Percentiles rank a stretch among this genome's conserved stretches.
These are phyloP conservation scores for Oidium heveae DNA, from an alignment of 2,329 filamentous ascomycete genomes.

Conservation along the genomic window DNA sequence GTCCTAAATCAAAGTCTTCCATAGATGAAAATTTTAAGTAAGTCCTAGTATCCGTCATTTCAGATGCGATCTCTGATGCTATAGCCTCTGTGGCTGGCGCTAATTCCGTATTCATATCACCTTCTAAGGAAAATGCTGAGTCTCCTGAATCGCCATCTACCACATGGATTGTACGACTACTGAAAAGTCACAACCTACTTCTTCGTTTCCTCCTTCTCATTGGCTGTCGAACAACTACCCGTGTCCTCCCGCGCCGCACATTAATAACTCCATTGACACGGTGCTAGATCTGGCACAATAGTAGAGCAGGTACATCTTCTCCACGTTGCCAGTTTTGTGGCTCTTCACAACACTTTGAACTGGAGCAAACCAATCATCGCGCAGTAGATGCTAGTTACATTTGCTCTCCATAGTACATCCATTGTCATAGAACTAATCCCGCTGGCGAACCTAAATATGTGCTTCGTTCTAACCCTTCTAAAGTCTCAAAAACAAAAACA, in stretches of 20 bases:
- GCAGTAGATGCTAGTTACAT: neutral
- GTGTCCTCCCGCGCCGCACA: neutral
- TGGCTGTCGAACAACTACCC: neutral
- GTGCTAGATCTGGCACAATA: neutral
- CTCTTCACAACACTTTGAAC: neutral
- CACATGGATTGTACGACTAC: neutral
- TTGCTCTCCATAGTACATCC: neutral
- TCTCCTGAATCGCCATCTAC: neutral
- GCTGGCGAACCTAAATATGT: neutral
- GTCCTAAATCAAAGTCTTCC: too few species aligned
- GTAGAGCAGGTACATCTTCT: neutral
- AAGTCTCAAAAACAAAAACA: neutral
- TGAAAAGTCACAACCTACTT: neutral
- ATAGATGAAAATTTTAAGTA: too few species aligned
- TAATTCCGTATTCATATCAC: neutral
- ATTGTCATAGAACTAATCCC: neutral
- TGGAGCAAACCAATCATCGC: neutral
- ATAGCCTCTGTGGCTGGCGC: neutral
- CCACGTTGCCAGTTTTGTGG: neutral
- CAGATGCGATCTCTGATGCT: neutral
- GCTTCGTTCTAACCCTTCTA: neutral
- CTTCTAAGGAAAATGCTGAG: neutral
- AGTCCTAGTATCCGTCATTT: too few species aligned
- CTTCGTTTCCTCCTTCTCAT: neutral
- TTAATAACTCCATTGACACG: neutral